Evolutionary conservation across 208 protist species (phyloP).

Genomic region (Balamuthia mandrillaris): DNA sequence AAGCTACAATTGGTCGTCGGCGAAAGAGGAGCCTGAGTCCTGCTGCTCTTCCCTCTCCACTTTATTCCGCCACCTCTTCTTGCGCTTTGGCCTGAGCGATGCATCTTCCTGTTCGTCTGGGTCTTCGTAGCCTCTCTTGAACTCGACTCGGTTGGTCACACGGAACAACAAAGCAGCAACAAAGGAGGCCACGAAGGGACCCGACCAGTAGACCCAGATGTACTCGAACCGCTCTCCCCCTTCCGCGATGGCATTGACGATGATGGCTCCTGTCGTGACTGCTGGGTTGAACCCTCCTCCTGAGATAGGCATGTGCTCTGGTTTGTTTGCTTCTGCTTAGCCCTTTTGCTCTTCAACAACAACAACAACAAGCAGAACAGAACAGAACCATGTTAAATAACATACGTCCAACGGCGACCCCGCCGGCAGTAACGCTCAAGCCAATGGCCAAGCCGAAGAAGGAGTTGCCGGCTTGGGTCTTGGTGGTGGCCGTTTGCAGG

Average conservation of each 20-base stretch:
- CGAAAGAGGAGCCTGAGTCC: too few relatives aligned
- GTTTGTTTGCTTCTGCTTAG: too few relatives aligned
- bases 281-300: slow-evolving; percentile 21
- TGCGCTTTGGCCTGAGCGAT: too few relatives aligned
- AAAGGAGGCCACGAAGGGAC: background rate
- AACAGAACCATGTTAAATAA: background rate
- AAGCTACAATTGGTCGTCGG: too few relatives aligned
- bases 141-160: slow-evolving; percentile 10
- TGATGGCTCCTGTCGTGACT: background rate
- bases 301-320: too few relatives aligned
- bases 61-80: too few relatives aligned
- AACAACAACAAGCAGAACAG: too few relatives aligned
- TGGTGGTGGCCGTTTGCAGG: slow-evolving; percentile 19
- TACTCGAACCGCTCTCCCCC: background rate
- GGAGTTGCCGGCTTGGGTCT: slow-evolving; percentile 21
- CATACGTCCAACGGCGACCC: background rate
- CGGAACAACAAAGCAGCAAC: background rate
- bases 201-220: slow-evolving; percentile 22
- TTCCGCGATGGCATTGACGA: background rate
- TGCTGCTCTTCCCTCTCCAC: too few relatives aligned
- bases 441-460: slow-evolving; percentile 32
- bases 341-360: too few relatives aligned
- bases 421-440: slow-evolving; percentile 5
- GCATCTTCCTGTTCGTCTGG: too few relatives aligned
- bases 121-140: too few relatives aligned